Evolutionary conservation across 2,329 filamentous ascomycete species (phyloP).

Genomic region (Tolypocladium inflatum): DNA sequence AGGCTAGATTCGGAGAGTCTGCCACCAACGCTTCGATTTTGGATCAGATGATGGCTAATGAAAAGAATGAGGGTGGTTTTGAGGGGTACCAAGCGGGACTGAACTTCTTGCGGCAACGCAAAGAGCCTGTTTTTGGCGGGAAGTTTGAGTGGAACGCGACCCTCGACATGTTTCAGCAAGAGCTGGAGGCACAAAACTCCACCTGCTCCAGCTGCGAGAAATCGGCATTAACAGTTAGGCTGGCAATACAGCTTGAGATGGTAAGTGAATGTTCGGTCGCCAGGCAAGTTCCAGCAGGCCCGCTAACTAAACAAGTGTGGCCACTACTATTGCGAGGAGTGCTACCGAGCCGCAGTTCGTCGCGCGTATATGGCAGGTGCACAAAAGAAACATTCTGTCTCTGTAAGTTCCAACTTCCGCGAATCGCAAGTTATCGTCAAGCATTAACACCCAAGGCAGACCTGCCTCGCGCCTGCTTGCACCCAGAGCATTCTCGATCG

Average conservation of each 20-base stretch:
- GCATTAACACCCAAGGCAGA: too few species aligned
- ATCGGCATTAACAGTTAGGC: background rate
- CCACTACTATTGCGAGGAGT: conserved; percentile 20
- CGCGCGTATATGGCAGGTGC: too few species aligned
- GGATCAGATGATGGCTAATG: conserved; percentile 4
- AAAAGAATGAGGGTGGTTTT: background rate
- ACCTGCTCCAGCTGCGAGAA: conserved; percentile 7
- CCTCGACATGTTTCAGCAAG: conserved; percentile 6
- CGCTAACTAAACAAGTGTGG: conserved; percentile 15
- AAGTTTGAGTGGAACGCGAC: conserved; percentile 8
- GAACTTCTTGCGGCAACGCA: background rate
- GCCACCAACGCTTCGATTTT: background rate
- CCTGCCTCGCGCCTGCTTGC: background rate
- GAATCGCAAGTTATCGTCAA: background rate
- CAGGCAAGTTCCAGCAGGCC: too few species aligned
- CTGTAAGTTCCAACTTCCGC: too few species aligned
- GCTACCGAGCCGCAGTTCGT: conserved; percentile 5
- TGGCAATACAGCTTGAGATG: background rate
- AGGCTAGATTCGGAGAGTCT: background rate
- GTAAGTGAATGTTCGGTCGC: conserved; percentile 4
- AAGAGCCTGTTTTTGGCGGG: conserved; percentile 8
- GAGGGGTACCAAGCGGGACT: conserved; percentile 7
- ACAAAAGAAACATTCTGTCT: too few species aligned
- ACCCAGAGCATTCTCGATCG: too few species aligned
- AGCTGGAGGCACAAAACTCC: background rate